Base-by-base conservation (phyloP, 148 eudicot species). In the Vaccinium darrowii region DNA sequence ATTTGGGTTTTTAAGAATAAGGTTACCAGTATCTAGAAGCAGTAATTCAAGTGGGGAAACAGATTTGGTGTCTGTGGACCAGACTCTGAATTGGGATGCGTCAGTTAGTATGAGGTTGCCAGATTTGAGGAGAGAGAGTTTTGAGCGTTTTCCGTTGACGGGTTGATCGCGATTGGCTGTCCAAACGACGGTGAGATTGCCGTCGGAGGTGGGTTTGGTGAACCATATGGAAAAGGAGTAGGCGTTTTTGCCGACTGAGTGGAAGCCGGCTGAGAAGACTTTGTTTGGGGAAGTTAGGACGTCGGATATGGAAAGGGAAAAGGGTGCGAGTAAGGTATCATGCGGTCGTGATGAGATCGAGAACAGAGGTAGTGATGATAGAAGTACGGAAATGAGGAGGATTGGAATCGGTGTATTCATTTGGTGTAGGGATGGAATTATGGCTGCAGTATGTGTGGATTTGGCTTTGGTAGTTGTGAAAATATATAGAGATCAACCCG, bases 141-240 rank as follows among this genome's bases (percentile, higher is more conserved):
- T 78, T 3, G 94, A 92, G 30, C 1, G 15, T 58, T 65, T 88
- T 10, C 90, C 87, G 4, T 90, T 92, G 1, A 92, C 88, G 6
- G 93, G 93, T 62, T 88, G 52, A 82, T 92, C 91, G 43, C 91
- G 79, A 53, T 92, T 91, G 4, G 92, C 93, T 87, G 88, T 89
- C 94, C 94, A 92, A 36, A 88, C 85, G 0, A 85, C 63, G 30
- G 89, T 86, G 62, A 43, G 84, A 53, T 49, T 25, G n/a, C 63
- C n/a, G 0, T 58, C 63, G 8, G n/a, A 58, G n/a, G 51, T 30
- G 67, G 86, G 73, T 57, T 69, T 50, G 5, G 84, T 73, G 74
- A 83, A 84, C 91, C 89, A 91, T 27, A 90, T 82, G 3, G 88
- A 88, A 39, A 90, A 91, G 72, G 51, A 77, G 25, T 27, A 88